A percentile compares a stretch with the other conserved stretches of the same genome.
These are phyloP conservation scores for Coemansia sp. DNA, from an alignment of 192 early-diverging fungal species.

Conservation along the genomic window DNA sequence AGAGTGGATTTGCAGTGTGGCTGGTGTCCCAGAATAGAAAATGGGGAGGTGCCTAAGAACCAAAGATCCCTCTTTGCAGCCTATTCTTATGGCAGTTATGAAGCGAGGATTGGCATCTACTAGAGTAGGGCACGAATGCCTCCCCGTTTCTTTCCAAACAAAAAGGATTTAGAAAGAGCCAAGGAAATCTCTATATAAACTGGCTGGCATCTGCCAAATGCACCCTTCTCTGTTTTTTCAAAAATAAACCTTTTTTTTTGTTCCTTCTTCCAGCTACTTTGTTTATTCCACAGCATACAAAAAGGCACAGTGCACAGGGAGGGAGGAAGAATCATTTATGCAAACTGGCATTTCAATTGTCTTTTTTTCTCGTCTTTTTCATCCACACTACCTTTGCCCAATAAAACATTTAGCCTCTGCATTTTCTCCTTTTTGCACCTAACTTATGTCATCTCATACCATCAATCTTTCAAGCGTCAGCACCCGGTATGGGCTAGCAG, in stretches of 20 bases:
- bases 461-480: constrained; percentile 26
- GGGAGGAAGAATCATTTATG: background rate
- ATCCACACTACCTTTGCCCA: background rate
- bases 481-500: constrained; percentile 21
- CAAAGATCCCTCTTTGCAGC: background rate
- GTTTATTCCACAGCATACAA: background rate
- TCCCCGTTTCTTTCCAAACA: background rate
- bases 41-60: background rate
- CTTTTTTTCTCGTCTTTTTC: background rate
- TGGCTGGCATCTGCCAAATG: background rate
- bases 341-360: background rate
- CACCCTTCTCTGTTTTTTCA: too few species aligned
- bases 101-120: background rate
- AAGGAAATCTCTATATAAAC: constrained; percentile 9
- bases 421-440: background rate
- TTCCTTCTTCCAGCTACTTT: background rate
- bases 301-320: constrained; percentile 1
- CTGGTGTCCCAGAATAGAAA: background rate
- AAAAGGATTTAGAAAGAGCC: constrained; percentile 4
- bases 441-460: constrained; percentile 18
- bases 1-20: background rate
- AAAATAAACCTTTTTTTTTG: too few species aligned
- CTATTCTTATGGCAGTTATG: background rate
- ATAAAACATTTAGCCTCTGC: background rate
- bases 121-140: too few species aligned